These are phyloP conservation scores for Trifolium fragiferum DNA, from an alignment of 306 rosid genomes.

Conservation along the genomic window DNA sequence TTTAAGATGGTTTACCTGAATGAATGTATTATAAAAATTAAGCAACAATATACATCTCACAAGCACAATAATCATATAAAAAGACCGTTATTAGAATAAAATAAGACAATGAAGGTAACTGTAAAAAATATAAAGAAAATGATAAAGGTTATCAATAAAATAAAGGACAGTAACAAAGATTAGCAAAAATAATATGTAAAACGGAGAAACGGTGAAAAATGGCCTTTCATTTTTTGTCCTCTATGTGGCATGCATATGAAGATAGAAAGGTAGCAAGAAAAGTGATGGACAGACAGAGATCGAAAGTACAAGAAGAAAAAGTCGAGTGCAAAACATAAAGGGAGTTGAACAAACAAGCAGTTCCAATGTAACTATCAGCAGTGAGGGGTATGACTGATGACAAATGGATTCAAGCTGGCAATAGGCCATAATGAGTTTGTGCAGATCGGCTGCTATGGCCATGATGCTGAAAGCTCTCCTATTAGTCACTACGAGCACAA, in stretches of 20 bases:
- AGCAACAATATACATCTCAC: background rate
- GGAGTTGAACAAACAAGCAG: background rate
- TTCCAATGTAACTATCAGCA: background rate
- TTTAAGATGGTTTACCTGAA: background rate
- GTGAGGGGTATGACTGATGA: background rate
- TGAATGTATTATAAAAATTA: background rate
- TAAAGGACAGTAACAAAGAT: background rate
- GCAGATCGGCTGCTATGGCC: background rate
- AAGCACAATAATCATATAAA: background rate
- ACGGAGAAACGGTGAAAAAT: background rate
- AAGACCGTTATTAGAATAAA: background rate
- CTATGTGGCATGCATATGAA: background rate
- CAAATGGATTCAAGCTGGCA: conserved; percentile 1
- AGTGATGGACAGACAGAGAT: background rate
- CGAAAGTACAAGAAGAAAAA: background rate
- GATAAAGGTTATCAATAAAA: background rate
- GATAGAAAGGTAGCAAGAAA: background rate
- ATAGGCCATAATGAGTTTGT: background rate
- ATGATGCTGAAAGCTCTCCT: background rate
- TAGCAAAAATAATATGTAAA: background rate
- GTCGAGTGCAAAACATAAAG: background rate
- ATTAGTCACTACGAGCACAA: background rate
- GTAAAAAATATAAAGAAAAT: background rate
- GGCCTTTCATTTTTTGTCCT: background rate
- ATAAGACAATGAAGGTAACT: background rate